Evolutionary conservation across 2,329 filamentous ascomycete genomes (phyloP).

Genomic region (Colletotrichum orchidophilum): DNA sequence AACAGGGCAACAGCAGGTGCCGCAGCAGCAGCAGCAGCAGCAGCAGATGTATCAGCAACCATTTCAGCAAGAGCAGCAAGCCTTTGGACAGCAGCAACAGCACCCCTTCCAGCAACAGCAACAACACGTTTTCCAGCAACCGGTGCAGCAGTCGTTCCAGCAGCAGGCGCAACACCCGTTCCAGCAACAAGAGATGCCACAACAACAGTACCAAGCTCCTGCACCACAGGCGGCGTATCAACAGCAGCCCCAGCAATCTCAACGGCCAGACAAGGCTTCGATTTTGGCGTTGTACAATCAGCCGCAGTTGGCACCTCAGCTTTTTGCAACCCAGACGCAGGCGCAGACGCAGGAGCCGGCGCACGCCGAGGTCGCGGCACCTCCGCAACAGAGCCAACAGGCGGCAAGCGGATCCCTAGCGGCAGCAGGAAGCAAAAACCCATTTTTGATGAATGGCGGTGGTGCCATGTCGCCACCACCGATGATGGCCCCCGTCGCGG

Average conservation of each 20-base stretch:
- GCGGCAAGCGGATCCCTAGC: conserved; percentile 22
- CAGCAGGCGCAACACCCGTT: conserved; percentile 39
- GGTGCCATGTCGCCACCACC: neutral
- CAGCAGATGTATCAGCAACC: conserved; percentile 39
- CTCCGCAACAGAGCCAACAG: conserved; percentile 27
- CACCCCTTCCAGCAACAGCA: conserved; percentile 38
- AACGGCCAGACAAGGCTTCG: conserved; percentile 73
- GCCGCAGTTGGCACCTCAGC: conserved; percentile 58
- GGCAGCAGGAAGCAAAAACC: conserved; percentile 62
- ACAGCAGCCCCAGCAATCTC: conserved; percentile 43
- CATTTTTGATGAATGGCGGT: conserved; percentile 56
- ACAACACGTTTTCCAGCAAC: conserved; percentile 38
- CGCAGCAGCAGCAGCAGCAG: conserved; percentile 32
- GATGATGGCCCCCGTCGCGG: conserved; percentile 1
- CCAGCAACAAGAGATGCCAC: conserved; percentile 38
- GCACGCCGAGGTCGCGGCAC: conserved; percentile 14
- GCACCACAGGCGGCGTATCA: conserved; percentile 43
- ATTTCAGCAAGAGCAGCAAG: conserved; percentile 37
- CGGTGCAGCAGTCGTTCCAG: conserved; percentile 38
- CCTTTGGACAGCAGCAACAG: conserved; percentile 39
- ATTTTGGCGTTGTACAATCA: conserved; percentile 81
- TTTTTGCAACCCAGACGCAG: conserved; percentile 41
- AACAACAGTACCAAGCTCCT: conserved; percentile 38
- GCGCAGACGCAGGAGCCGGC: conserved; percentile 35
- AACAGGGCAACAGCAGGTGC: conserved; percentile 35